Percentiles rank a stretch among this genome's conserved stretches.
phyloP scores from a whole-genome alignment of 2,329 filamentous ascomycete species.

The Penicillium sp. region DNA sequence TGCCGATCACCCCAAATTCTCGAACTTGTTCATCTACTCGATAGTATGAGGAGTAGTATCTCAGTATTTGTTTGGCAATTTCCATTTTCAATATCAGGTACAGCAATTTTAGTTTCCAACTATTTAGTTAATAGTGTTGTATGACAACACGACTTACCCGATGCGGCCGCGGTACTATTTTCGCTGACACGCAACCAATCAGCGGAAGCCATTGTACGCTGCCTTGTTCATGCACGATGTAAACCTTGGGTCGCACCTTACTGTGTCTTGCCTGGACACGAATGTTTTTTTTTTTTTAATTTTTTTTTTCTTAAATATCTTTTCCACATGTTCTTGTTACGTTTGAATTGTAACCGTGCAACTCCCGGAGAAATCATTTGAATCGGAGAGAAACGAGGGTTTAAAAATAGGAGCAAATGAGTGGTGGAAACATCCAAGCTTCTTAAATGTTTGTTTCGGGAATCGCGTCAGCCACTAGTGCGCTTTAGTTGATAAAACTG shows the following conservation, averaged over 20 bases:
- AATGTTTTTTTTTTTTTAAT: background rate
- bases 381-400: background rate
- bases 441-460: background rate
- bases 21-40: no score
- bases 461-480: background rate
- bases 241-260: background rate
- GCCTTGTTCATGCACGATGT: background rate
- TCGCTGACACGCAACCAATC: conserved; percentile 13
- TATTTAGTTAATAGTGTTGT: background rate
- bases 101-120: background rate
- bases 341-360: no score
- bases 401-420: background rate
- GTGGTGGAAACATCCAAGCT: background rate
- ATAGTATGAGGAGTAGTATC: no score
- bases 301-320: background rate
- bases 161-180: conserved; percentile 9
- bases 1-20: background rate
- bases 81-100: background rate
- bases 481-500: conserved; percentile 1
- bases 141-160: conserved; percentile 18
- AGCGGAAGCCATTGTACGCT: background rate
- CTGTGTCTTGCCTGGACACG: background rate
- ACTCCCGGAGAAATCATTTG: background rate
- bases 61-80: background rate
- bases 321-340: no score